A percentile compares a stretch with the other conserved stretches of the same genome.
Evolutionary conservation across 129 eudicot species (phyloP).

Genomic region (Helianthus tuberosus): DNA sequence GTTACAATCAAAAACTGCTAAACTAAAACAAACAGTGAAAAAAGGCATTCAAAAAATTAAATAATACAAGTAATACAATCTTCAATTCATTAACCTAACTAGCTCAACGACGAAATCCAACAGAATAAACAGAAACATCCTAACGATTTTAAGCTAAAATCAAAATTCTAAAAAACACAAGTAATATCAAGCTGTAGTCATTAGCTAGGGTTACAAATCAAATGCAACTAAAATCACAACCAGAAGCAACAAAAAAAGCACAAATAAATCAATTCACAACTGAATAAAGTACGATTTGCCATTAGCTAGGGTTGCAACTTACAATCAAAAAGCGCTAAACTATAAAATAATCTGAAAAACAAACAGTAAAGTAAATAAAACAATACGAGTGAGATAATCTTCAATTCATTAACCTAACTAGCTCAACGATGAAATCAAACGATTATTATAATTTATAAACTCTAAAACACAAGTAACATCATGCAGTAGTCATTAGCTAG

Average conservation of each 20-base stretch:
- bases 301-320: not conserved
- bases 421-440: no score
- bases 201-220: not conserved
- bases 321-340: not conserved
- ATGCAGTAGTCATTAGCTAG: no score
- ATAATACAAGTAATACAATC: not conserved
- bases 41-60: not conserved
- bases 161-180: not conserved
- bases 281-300: not conserved
- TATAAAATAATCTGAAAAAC: not conserved
- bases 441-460: not conserved
- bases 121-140: not conserved
- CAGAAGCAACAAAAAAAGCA: not conserved
- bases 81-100: no score
- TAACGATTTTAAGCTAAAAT: not conserved
- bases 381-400: no score
- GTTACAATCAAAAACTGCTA: conserved; percentile 1
- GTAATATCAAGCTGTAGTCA: not conserved
- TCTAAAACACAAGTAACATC: not conserved
- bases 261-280: not conserved
- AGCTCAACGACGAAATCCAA: no score
- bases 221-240: conserved; percentile 9
- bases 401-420: no score
- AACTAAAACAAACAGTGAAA: not conserved
- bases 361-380: not conserved